Evolutionary conservation across 1,284 basidiomycete genomes (phyloP), one percentile per base, ranked within the genome.

Genomic region (Rhodotorula mucilaginosa): DNA sequence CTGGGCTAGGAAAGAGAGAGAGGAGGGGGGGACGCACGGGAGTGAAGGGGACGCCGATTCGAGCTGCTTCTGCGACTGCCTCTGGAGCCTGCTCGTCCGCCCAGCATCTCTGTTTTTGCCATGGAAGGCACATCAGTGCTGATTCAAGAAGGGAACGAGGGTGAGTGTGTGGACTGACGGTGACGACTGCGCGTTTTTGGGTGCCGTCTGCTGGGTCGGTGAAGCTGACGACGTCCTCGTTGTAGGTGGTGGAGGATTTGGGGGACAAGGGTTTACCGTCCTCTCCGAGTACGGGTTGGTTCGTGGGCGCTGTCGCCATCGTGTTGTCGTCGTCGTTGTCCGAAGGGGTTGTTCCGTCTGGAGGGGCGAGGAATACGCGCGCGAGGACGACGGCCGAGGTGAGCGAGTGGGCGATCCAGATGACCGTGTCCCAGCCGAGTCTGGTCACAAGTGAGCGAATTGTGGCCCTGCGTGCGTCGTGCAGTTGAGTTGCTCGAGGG

Each of bases 21-120:
- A 15, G 29, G 39, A 18, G 26, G 5, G 26, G 10, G 8, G 13
- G 4, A 61, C 67, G 47, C 2, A 75, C 72, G 21, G 74, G 68
- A 6, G 58, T 63, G 60, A 72, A 74, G 15, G 66, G 63, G 18
- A 76, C 67, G 23, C 63, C 63, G 31, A 70, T 58, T 2, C 72
- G 51, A 4, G 51, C 51, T 34, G 72, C 74, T 54, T 76, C 74
- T 3, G 51, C 56, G 29, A 54, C 56, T 1, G 69, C 65, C 52
- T 74, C 74, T 3, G 74, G 74, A 21, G 60, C 49, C 34, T 72
- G 73, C 48, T 76, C 74, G 44, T 76, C 74, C 4, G 68, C 74
- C 74, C 74, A 76, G 62, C 74, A 76, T 18, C 74, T 58, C 72
- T 74, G 67, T 10, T 23, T 23, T 19, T 13, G 8, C 3, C 8